Evolutionary conservation across 345 rosid species (phyloP).

Genomic region (Capsella bursapastoris): DNA sequence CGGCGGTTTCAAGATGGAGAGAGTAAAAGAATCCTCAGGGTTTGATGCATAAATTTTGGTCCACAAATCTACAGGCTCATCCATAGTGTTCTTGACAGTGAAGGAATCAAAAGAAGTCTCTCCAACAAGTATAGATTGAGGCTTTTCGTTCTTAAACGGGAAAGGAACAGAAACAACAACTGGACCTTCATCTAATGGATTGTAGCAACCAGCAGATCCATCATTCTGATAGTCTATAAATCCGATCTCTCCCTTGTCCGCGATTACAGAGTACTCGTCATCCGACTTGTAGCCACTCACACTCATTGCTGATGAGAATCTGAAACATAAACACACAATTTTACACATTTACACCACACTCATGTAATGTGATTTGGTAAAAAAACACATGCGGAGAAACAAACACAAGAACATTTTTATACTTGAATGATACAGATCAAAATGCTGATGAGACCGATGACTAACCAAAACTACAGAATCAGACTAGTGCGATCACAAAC

Average conservation of each 20-base stretch:
- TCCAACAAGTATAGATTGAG: slow-evolving; percentile 61
- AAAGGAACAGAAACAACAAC: slow-evolving; percentile 72
- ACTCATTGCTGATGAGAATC: slow-evolving; percentile 50
- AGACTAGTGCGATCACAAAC: background rate
- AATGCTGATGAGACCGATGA: no score
- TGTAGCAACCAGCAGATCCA: slow-evolving; percentile 53
- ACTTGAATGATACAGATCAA: no score
- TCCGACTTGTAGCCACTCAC: slow-evolving; percentile 56
- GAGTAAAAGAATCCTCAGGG: slow-evolving; percentile 61
- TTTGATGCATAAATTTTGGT: slow-evolving; percentile 64
- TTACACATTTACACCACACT: background rate
- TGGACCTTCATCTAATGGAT: slow-evolving; percentile 61
- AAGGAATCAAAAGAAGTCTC: slow-evolving; percentile 60
- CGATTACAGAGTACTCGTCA: slow-evolving; percentile 72
- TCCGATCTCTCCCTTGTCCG: slow-evolving; percentile 74
- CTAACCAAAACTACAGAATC: no score
- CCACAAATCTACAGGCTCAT: slow-evolving; percentile 71
- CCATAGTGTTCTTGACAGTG: slow-evolving; percentile 58
- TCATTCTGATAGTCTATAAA: slow-evolving; percentile 75
- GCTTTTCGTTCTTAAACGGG: slow-evolving; percentile 63
- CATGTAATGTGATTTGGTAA: background rate
- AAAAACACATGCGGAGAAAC: no score
- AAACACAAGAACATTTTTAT: no score
- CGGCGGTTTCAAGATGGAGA: slow-evolving; percentile 77
- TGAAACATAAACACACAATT: slow-evolving; percentile 9